phyloP scores from a whole-genome alignment of 208 protist species.

The Trypanosoma congolense region DNA sequence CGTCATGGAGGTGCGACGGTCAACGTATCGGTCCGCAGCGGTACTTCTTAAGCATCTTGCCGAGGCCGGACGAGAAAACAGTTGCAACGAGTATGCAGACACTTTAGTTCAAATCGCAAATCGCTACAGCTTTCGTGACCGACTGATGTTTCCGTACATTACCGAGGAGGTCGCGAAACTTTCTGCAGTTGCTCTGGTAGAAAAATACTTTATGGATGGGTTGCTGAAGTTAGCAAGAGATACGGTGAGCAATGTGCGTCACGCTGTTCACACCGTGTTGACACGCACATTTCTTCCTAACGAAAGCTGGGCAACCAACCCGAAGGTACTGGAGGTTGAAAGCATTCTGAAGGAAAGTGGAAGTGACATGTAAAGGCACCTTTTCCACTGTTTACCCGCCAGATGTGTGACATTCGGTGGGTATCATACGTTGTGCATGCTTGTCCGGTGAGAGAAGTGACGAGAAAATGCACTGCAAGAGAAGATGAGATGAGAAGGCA shows the following conservation, averaged over 20 bases:
- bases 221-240: constrained; percentile 64
- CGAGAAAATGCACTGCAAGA: too few species aligned
- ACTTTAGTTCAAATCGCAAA: constrained; percentile 73
- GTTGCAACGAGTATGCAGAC: constrained; percentile 43
- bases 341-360: constrained; percentile 25
- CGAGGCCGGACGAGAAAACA: constrained; percentile 26
- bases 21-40: constrained; percentile 74
- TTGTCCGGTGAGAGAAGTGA: too few species aligned
- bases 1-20: constrained; percentile 84
- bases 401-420: too few species aligned
- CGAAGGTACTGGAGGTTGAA: constrained; percentile 43
- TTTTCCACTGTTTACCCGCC: too few species aligned
- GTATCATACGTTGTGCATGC: too few species aligned
- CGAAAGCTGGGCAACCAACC: constrained; percentile 36
- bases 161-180: constrained; percentile 73
- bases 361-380: neutral
- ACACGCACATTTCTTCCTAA: constrained; percentile 40
- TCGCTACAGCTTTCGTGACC: constrained; percentile 68
- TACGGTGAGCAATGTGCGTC: constrained; percentile 84
- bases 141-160: constrained; percentile 88
- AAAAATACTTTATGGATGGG: constrained; percentile 45
- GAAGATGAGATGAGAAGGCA: too few species aligned
- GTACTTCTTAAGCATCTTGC: constrained; percentile 69
- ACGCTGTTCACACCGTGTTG: constrained; percentile 71
- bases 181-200: constrained; percentile 45